Evolutionary conservation across 108 stramenopile genomes (phyloP).

Genomic region (Nitzschia palea): DNA sequence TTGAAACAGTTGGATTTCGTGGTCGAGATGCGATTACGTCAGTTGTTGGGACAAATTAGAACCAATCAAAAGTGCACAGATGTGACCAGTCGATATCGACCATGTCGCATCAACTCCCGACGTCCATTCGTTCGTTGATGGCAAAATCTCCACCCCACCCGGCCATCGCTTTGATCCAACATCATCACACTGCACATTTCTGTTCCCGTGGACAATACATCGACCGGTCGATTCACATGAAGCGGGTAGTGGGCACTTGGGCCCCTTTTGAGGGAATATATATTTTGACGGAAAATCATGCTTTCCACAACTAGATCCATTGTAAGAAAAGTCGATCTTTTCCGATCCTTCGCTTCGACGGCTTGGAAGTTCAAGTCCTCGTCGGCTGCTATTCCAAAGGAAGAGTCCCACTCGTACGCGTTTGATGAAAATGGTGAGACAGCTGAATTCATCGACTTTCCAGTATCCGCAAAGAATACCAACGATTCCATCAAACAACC

Average conservation of each 20-base stretch:
- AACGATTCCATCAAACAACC: slow-evolving; percentile 25
- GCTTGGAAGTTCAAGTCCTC: not conserved
- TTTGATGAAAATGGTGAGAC: slow-evolving; percentile 2
- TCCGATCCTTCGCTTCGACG: not conserved
- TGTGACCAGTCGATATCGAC: not conserved
- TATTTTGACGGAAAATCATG: not conserved
- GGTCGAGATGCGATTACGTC: not conserved
- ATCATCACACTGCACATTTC: too few relatives aligned
- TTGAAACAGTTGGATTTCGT: too few relatives aligned
- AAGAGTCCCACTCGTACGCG: not conserved
- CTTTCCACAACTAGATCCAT: not conserved
- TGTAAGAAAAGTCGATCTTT: not conserved
- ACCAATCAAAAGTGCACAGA: not conserved
- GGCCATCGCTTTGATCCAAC: too few relatives aligned
- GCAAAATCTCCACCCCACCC: too few relatives aligned
- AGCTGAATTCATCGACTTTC: slow-evolving; percentile 3
- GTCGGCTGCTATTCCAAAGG: not conserved
- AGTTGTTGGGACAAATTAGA: not conserved
- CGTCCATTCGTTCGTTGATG: too few relatives aligned
- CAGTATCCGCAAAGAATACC: not conserved
- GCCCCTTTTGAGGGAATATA: too few relatives aligned
- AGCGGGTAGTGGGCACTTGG: too few relatives aligned
- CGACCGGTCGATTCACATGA: too few relatives aligned
- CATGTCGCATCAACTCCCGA: too few relatives aligned
- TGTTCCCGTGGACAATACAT: too few relatives aligned